Conservation (phyloP, 164 flowering plant species). For the Warburgia ugandensis region DNA sequence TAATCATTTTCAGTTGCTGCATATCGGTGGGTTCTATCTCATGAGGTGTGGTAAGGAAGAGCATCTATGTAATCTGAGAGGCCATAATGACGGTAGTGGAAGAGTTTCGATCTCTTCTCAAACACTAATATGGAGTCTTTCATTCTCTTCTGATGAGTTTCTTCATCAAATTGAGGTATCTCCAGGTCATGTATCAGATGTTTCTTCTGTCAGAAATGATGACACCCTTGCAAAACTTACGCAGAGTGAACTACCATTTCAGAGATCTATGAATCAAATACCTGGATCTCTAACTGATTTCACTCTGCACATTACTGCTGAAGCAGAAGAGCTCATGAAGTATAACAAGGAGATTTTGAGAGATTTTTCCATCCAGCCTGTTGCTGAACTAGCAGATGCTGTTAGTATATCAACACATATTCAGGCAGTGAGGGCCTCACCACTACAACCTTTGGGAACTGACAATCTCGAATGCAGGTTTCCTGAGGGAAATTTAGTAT, state of each 20-base stretch:
- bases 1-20: slow-evolving; percentile 39
- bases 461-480: slow-evolving; percentile 20
- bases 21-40: slow-evolving; percentile 57
- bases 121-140: slow-evolving; percentile 44
- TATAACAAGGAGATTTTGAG: slow-evolving; percentile 15
- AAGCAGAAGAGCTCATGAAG: slow-evolving; percentile 21
- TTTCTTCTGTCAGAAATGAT: slow-evolving; percentile 12
- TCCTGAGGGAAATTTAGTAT: slow-evolving; percentile 55
- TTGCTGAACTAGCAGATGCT: slow-evolving; percentile 11
- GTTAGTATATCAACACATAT: slow-evolving; percentile 10
- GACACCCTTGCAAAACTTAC: slow-evolving; percentile 11
- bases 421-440: slow-evolving; percentile 11
- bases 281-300: slow-evolving; percentile 32
- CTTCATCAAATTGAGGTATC: slow-evolving; percentile 14
- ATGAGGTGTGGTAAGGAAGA: slow-evolving; percentile 33
- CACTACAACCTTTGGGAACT: slow-evolving; percentile 14
- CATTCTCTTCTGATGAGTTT: slow-evolving; percentile 33
- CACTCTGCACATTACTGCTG: slow-evolving; percentile 32
- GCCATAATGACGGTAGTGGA: slow-evolving; percentile 9
- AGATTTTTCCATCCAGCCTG: slow-evolving; percentile 13
- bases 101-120: slow-evolving; percentile 31
- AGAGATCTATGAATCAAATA: slow-evolving; percentile 8
- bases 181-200: slow-evolving; percentile 3
- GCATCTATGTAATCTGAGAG: slow-evolving; percentile 19
- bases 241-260: slow-evolving; percentile 21